These are phyloP conservation scores for Gastrodia elata DNA, from an alignment of 106 monocot genomes.

Conservation along the genomic window DNA sequence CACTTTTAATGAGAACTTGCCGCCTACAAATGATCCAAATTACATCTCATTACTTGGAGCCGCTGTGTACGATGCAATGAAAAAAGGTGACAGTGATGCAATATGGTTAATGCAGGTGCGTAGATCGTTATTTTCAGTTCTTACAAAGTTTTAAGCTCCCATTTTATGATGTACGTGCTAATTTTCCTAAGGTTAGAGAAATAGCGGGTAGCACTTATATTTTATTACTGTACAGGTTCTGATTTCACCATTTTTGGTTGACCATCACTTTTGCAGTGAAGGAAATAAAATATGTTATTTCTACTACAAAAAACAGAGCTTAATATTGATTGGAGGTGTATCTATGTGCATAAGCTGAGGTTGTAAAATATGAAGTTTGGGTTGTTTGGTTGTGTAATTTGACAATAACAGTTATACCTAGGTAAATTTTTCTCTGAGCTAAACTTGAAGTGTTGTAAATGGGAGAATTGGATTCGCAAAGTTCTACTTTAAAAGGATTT, in stretches of 20 bases:
- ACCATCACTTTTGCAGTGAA: not conserved
- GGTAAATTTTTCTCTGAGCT: too few species aligned
- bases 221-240: too few species aligned
- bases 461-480: too few species aligned
- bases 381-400: too few species aligned
- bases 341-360: not conserved
- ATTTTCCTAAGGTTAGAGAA: not conserved
- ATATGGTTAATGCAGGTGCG: constrained; percentile 95
- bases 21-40: constrained; percentile 79
- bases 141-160: not conserved
- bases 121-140: constrained; percentile 1
- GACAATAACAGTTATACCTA: too few species aligned
- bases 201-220: not conserved
- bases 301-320: not conserved
- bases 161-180: not conserved
- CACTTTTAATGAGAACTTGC: constrained; percentile 93
- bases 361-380: not conserved
- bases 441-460: too few species aligned
- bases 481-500: too few species aligned
- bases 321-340: not conserved
- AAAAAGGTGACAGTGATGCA: constrained; percentile 67
- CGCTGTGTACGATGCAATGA: constrained; percentile 87
- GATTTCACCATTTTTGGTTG: too few species aligned
- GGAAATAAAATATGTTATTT: not conserved
- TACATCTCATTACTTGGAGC: constrained; percentile 91